Conservation (phyloP, 169 alveolate genomes). For the Eimeria falciformis region DNA sequence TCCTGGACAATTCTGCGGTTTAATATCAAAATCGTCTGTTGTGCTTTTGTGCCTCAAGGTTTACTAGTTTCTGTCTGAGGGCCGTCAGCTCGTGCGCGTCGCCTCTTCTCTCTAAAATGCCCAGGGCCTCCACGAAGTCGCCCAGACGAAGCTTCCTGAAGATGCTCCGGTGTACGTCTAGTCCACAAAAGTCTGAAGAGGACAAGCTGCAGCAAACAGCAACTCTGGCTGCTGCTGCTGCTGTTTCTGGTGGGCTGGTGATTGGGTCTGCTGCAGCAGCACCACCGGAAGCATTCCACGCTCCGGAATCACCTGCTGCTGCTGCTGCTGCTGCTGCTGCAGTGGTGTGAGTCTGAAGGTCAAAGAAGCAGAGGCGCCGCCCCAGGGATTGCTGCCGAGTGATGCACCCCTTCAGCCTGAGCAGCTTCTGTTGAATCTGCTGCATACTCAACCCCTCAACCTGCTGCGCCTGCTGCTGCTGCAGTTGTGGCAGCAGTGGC, state of each 20-base stretch:
- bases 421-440: slow-evolving; percentile 12
- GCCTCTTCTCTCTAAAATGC: slow-evolving; percentile 21
- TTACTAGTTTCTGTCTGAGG: not conserved
- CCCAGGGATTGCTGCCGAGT: slow-evolving; percentile 64
- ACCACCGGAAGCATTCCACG: not conserved
- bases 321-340: slow-evolving; percentile 40
- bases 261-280: not conserved
- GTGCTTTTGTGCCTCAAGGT: not conserved
- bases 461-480: slow-evolving; percentile 1
- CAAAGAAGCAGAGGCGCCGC: slow-evolving; percentile 52
- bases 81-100: not conserved
- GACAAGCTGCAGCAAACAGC: slow-evolving; percentile 58
- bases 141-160: slow-evolving; percentile 22
- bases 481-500: slow-evolving; percentile 23
- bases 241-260: not conserved
- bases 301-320: not conserved
- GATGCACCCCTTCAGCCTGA: slow-evolving; percentile 18
- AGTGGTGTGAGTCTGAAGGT: not conserved
- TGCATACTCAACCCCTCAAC: not conserved
- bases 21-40: no score
- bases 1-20: not conserved
- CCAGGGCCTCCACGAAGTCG: slow-evolving; percentile 37
- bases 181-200: slow-evolving; percentile 41
- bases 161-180: slow-evolving; percentile 62
- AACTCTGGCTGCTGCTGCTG: not conserved